Evolutionary conservation across 306 rosid genomes (phyloP), one percentile per base, ranked within the genome.

Genomic region (Delonix regia): DNA sequence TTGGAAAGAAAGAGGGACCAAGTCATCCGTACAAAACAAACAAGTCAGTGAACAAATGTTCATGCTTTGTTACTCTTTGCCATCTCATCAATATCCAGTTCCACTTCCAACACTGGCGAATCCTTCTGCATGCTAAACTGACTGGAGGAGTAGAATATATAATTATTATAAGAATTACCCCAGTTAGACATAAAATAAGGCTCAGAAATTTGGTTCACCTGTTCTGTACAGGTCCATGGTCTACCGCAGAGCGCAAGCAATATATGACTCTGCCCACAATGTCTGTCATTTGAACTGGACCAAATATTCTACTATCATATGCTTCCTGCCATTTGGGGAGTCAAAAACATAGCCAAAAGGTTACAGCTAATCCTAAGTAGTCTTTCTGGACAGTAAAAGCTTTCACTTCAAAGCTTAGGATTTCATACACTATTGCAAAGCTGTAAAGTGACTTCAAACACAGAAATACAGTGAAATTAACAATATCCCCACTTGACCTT

Each of bases 201-300:
- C 55, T 70, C 25, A 82, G 74, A 57, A 74, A 67, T 71, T 78
- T 36, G 47, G 73, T 80, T 88, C 52, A 87, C 99, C 97, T 91
- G 81, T 96, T 96, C 84, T 91, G 89, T 78, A 96, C 88, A 4
- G 93, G 98, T 68, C 98, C 97, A 68, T 96, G 99, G 85, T 96
- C 99, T 79, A 93, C 98, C 6, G 97, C 98, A 28, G 89, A 87
- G 71, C 94, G 87, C 76, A 96, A 79, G 82, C 93, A 91, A 85
- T 96, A 96, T 72, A 96, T 84, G 85, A 86, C 99, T 85, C 99
- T 91, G 78, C 99, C 99, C 39, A 90, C 93, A 56, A 96, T 89
- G 85, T 90, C 83, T 7, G 91, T 86, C 93, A 90, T 90, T 2
- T 90, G 86, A 78, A 96, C 91, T 3, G 99, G 99, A 78, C 99